A percentile compares a stretch with the other conserved stretches of the same genome.
phyloP scores from a whole-genome alignment of 116 monocot species.

The Zostera marina region DNA sequence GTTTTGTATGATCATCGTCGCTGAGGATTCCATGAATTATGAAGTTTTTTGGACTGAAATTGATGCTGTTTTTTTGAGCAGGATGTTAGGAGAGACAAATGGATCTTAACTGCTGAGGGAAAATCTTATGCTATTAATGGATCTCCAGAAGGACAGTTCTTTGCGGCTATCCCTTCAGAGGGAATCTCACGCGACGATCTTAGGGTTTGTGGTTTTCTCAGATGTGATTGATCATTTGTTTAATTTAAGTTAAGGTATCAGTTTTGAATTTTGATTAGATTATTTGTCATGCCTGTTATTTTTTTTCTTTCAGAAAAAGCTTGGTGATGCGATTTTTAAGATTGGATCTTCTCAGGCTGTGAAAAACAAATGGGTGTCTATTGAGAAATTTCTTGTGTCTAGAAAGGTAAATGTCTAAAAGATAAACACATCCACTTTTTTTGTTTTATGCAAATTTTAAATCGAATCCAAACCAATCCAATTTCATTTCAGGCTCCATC shows the following conservation, averaged over 20 bases:
- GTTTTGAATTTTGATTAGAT: background rate
- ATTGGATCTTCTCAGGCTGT: constrained; percentile 53
- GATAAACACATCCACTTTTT: background rate
- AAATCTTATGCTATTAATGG: constrained; percentile 38
- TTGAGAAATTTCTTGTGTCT: constrained; percentile 36
- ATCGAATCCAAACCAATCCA: no score
- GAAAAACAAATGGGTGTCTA: constrained; percentile 60
- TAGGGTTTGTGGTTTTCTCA: constrained; percentile 20
- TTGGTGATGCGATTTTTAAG: constrained; percentile 38
- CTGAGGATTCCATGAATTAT: background rate
- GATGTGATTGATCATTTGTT: background rate
- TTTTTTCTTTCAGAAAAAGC: constrained; percentile 26
- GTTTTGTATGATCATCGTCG: background rate
- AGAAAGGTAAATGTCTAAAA: constrained; percentile 36
- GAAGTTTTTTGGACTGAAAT: background rate
- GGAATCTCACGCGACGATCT: constrained; percentile 44
- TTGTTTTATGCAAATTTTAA: no score
- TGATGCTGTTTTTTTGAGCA: constrained; percentile 10
- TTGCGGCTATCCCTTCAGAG: constrained; percentile 38
- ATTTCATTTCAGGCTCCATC: no score
- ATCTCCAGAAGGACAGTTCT: constrained; percentile 55
- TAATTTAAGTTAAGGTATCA: background rate
- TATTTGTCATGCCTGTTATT: background rate
- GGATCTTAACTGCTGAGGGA: constrained; percentile 58
- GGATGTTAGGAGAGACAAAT: constrained; percentile 52